Evolutionary conservation across 768 basidiomycete genomes (phyloP).

Genomic region (Suillus tomentosus): DNA sequence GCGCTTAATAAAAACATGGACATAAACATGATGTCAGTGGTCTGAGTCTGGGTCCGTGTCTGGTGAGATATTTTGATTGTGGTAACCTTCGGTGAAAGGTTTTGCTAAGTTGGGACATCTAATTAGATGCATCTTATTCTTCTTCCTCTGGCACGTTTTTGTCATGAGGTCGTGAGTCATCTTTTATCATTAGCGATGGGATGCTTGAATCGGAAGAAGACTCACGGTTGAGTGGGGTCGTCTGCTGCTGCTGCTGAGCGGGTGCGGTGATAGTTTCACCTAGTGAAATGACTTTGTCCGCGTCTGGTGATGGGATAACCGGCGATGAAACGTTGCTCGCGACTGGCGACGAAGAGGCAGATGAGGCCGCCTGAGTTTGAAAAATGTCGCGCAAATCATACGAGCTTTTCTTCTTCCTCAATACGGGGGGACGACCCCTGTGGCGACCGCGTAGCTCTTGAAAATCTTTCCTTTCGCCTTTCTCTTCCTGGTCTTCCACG

Average conservation of each 20-base stretch:
- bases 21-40: neutral
- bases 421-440: slow-evolving; percentile 15
- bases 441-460: neutral
- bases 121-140: neutral
- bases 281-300: neutral
- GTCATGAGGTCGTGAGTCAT: neutral
- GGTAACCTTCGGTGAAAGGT: neutral
- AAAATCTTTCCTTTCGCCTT: too few species aligned
- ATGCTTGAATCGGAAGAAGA: neutral
- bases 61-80: neutral
- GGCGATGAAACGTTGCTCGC: neutral
- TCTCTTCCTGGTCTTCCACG: neutral
- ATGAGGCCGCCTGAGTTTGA: slow-evolving; percentile 12
- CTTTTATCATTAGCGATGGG: neutral
- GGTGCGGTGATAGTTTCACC: neutral
- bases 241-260: neutral
- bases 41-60: neutral
- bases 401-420: slow-evolving; percentile 40
- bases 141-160: neutral
- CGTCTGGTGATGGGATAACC: neutral
- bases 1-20: neutral
- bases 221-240: neutral
- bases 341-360: neutral
- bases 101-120: neutral
- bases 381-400: slow-evolving; percentile 35